Conservation (phyloP, 139 green algal genomes). For the Tetradesmus obliquus region DNA sequence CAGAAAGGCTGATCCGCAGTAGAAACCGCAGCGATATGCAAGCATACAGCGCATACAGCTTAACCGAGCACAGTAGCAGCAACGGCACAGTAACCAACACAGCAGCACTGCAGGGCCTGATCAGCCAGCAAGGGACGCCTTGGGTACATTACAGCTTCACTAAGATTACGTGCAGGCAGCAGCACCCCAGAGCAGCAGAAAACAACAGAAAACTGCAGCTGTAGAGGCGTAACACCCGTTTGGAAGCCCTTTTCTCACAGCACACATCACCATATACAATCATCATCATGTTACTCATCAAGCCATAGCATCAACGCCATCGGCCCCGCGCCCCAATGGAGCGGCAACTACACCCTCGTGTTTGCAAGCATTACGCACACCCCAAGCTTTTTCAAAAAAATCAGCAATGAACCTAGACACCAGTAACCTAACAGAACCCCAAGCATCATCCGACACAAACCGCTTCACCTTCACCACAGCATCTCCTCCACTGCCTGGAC, state of each 20-base stretch:
- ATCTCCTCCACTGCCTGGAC: too few relatives aligned
- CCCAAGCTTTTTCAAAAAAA: too few relatives aligned
- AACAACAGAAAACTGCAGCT: neutral
- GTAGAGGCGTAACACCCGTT: neutral
- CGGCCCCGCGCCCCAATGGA: too few relatives aligned
- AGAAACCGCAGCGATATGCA: neutral
- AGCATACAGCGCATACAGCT: neutral
- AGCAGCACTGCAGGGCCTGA: neutral
- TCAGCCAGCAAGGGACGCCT: neutral
- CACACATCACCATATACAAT: neutral
- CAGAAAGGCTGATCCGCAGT: neutral
- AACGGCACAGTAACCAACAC: neutral
- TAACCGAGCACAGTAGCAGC: neutral
- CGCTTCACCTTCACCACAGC: too few relatives aligned
- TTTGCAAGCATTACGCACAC: too few relatives aligned
- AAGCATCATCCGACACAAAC: too few relatives aligned
- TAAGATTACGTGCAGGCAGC: neutral
- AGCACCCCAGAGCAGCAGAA: neutral
- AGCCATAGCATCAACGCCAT: too few relatives aligned
- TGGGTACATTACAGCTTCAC: neutral
- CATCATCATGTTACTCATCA: too few relatives aligned
- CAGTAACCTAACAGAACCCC: too few relatives aligned
- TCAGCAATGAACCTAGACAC: too few relatives aligned
- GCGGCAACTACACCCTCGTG: too few relatives aligned
- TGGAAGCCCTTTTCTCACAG: neutral